Evolutionary conservation across 2,329 filamentous ascomycete genomes (phyloP).

Genomic region (Ophiostoma australiae): DNA sequence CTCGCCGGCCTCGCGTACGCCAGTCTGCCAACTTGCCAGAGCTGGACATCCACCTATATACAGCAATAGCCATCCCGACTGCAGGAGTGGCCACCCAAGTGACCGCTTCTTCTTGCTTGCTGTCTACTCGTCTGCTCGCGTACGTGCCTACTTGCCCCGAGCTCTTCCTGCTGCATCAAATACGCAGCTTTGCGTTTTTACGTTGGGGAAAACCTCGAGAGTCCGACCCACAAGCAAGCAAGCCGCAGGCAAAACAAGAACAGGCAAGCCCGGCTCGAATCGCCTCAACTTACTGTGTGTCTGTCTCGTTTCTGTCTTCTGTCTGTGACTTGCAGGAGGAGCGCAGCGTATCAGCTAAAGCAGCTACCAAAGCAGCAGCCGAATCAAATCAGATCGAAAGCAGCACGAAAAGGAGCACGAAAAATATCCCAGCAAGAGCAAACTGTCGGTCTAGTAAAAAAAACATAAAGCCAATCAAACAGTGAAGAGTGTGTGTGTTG

Average conservation of each 20-base stretch:
- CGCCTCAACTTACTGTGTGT: background rate
- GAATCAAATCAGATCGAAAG: background rate
- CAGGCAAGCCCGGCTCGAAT: background rate
- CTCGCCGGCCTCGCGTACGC: background rate
- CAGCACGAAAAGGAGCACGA: background rate
- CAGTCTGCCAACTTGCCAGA: background rate
- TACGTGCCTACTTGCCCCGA: background rate
- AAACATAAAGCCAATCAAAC: background rate
- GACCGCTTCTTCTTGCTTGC: background rate
- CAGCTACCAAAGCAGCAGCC: background rate
- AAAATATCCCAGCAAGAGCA: background rate
- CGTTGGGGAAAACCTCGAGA: background rate
- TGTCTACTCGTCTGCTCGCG: background rate
- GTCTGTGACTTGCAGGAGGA: too few relatives aligned
- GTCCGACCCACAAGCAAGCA: background rate
- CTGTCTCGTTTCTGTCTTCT: background rate
- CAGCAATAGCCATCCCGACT: background rate
- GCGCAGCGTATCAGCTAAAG: background rate
- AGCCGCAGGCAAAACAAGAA: background rate
- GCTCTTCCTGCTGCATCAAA: background rate
- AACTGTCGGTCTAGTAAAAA: background rate
- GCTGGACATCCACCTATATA: background rate
- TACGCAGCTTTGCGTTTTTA: background rate
- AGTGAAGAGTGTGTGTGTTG: background rate
- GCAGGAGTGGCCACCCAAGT: constrained; percentile 4